Evolutionary conservation across 2,329 filamentous ascomycete species (phyloP).

Genomic region (Fusarium miscanthi): DNA sequence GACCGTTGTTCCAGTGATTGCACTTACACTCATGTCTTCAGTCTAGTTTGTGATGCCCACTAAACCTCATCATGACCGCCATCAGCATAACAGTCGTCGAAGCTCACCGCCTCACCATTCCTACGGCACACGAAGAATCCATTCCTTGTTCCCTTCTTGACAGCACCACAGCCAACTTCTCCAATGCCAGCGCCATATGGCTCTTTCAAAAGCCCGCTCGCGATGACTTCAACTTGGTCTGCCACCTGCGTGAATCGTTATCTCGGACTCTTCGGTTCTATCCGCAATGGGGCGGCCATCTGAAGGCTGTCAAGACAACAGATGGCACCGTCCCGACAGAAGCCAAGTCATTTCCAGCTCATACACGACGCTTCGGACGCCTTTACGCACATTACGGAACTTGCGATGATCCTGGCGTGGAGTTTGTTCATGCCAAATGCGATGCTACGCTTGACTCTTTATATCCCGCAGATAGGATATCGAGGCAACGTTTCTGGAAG

Average conservation of each 20-base stretch:
- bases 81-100: background rate
- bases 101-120: background rate
- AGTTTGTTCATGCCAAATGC: constrained; percentile 30
- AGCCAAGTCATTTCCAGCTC: constrained; percentile 22
- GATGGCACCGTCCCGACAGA: constrained; percentile 22
- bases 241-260: constrained; percentile 23
- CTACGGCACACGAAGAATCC: constrained; percentile 1
- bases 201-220: constrained; percentile 23
- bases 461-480: constrained; percentile 12
- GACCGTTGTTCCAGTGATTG: fast-evolving
- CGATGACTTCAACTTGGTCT: background rate
- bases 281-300: constrained; percentile 36
- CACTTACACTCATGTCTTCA: fast-evolving
- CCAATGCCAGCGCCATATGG: constrained; percentile 39
- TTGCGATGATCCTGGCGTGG: constrained; percentile 30
- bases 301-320: constrained; percentile 19
- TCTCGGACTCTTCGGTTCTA: constrained; percentile 24
- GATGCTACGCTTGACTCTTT: constrained; percentile 10
- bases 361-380: constrained; percentile 38
- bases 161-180: constrained; percentile 39
- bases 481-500: constrained; percentile 20
- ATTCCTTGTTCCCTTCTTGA: constrained; percentile 38
- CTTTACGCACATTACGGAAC: constrained; percentile 38
- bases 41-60: fast-evolving
- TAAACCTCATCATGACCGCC: background rate